Evolutionary conservation across 768 basidiomycete genomes (phyloP).

Genomic region (Coprinopsis cinerea): DNA sequence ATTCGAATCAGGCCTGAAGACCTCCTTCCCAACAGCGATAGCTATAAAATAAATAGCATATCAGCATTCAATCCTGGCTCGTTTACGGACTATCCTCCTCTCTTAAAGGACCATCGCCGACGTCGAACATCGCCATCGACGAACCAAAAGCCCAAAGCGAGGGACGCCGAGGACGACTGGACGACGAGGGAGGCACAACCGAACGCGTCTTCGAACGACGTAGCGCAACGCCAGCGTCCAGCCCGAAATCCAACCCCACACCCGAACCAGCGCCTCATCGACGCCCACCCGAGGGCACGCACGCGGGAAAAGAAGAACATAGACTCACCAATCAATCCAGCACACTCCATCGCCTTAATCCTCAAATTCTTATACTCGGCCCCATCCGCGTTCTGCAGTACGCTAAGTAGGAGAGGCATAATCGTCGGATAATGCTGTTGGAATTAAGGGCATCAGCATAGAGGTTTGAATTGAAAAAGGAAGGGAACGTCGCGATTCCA

Average conservation of each 20-base stretch:
- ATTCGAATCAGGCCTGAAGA: slow-evolving; percentile 70
- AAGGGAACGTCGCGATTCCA: no score
- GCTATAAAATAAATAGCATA: slow-evolving; percentile 49
- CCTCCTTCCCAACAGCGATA: slow-evolving; percentile 78
- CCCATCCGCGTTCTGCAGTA: slow-evolving; percentile 66
- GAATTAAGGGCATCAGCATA: not conserved
- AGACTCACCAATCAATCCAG: slow-evolving; percentile 72
- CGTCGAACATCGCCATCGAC: no score
- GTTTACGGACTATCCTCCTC: no score
- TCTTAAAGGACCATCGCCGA: no score
- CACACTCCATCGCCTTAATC: slow-evolving; percentile 89
- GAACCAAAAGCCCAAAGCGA: no score
- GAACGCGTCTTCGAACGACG: no score
- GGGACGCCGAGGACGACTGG: not conserved
- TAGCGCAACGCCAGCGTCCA: no score
- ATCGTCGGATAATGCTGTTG: slow-evolving; percentile 66
- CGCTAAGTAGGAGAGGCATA: slow-evolving; percentile 76
- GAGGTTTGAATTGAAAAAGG: no score
- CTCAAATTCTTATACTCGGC: slow-evolving; percentile 62
- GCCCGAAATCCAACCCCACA: no score
- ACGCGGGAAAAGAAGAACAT: not conserved
- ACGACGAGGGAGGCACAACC: not conserved
- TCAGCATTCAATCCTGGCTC: no score
- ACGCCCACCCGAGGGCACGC: no score
- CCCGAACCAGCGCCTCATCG: no score